Base-by-base conservation (phyloP, 169 alveolate genomes). In the Eimeria sp. region DNA sequence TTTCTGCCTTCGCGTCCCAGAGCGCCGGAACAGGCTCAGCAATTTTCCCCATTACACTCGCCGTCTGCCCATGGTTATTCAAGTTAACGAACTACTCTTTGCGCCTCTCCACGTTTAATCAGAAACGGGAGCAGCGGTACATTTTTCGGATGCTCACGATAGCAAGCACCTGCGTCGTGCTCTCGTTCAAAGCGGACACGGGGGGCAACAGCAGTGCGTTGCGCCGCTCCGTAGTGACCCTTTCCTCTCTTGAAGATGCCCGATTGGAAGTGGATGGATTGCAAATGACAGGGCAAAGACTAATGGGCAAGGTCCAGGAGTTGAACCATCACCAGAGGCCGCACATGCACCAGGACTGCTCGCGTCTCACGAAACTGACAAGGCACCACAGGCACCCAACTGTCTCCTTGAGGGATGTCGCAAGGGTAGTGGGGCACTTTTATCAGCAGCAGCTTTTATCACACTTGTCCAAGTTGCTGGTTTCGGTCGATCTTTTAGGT, bases 401-500 rank as follows among this genome's bases (percentile, higher is more conserved):
- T 87, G 83, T 87, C 7, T 45, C 93, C 30, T 18, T 87, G 83
- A 45, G 80, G n/a, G 93, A 87, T 87, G 82, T 87, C 54, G 83
- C 63, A 45, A 58, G 67, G 82, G 67, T 87, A 20, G 67, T 25
- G 25, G 82, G 93, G 63, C 61, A 87, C 14, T 87, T 87, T 34
- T 93, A 93, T 34, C 86, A 75, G 49, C 96, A 93, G 51, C 96
- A 93, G 96, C 89, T 93, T 20, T 51, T 93, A 6, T 83, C 89
- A 57, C 96, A 83, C 49, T 80, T 93, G 16, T 93, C 96, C 47
- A 88, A 83, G 75, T 27, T 93, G n/a, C 73, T 93, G 30, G 96
- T 88, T 30, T 93, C 96, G 45, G 89, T 93, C 67, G 96, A 93
- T 67, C 61, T 95, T 40, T 78, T 95, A 65, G 97, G 97, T 76